phyloP scores from a whole-genome alignment of 192 early-diverging fungal genomes.

The Fimicolochytrium jonesii region DNA sequence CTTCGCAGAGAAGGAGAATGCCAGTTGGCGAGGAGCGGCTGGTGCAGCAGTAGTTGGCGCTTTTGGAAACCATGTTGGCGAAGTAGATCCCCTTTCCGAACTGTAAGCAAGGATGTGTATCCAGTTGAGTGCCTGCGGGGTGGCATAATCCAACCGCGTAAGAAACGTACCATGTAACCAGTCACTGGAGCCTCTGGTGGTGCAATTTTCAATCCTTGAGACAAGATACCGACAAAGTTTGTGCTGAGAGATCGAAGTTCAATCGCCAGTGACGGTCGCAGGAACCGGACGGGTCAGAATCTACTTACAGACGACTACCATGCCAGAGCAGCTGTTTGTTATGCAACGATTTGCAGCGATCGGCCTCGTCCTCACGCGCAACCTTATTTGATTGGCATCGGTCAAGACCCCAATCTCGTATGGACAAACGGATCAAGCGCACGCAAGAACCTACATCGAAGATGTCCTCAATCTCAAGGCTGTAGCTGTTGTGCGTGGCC shows the following conservation, averaged over 20 bases:
- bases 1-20: slow-evolving; percentile 73
- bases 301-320: slow-evolving; percentile 54
- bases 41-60: slow-evolving; percentile 65
- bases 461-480: slow-evolving; percentile 36
- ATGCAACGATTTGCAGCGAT: slow-evolving; percentile 42
- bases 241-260: slow-evolving; percentile 40
- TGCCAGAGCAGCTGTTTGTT: slow-evolving; percentile 80
- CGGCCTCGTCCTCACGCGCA: slow-evolving; percentile 54
- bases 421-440: no score
- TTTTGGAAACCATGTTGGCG: slow-evolving; percentile 73
- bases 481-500: slow-evolving; percentile 47
- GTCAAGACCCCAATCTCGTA: no score
- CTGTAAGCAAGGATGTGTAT: slow-evolving; percentile 35
- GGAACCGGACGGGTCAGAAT: no score
- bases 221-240: slow-evolving; percentile 73
- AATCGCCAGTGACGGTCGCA: no score
- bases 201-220: slow-evolving; percentile 61
- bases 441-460: slow-evolving; percentile 25
- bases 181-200: slow-evolving; percentile 69
- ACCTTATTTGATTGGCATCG: no score
- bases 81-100: slow-evolving; percentile 85
- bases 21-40: slow-evolving; percentile 34
- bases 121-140: no score
- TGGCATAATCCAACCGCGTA: no score
- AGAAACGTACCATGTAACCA: slow-evolving; percentile 32